Percentiles rank a stretch among this genome's conserved stretches.
Evolutionary conservation across 306 rosid genomes (phyloP).

Genomic region (Purshia tridentata): DNA sequence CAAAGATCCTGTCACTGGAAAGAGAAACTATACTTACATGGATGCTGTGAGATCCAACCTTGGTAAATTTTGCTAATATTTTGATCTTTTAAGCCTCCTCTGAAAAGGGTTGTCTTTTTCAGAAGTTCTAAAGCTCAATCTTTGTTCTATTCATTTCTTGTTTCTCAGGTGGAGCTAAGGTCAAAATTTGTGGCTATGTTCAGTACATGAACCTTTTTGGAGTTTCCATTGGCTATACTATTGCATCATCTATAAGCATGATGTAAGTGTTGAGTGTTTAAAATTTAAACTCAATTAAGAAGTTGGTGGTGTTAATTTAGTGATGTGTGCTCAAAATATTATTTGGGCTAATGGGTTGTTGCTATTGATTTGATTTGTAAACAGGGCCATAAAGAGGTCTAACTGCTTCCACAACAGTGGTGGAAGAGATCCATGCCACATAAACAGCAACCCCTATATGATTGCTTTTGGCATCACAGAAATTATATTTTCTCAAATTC

Average conservation of each 20-base stretch:
- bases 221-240: constrained; percentile 66
- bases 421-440: constrained; percentile 46
- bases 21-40: constrained; percentile 75
- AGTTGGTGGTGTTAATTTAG: not conserved
- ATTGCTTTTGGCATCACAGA: constrained; percentile 47
- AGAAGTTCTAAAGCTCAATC: not conserved
- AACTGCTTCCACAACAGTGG: constrained; percentile 58
- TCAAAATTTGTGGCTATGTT: constrained; percentile 58
- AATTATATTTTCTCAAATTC: constrained; percentile 62
- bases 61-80: constrained; percentile 37
- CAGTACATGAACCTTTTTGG: constrained; percentile 73
- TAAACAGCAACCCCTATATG: constrained; percentile 51
- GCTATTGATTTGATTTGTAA: constrained; percentile 8
- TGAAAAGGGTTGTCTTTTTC: not conserved
- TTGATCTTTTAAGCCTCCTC: not conserved
- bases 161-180: constrained; percentile 54
- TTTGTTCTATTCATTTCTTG: not conserved
- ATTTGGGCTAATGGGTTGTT: constrained; percentile 12
- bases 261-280: constrained; percentile 36
- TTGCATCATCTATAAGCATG: constrained; percentile 64
- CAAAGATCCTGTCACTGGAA: constrained; percentile 47
- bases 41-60: constrained; percentile 53
- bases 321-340: not conserved
- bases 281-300: not conserved
- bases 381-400: constrained; percentile 69